These are phyloP conservation scores for Aspergillus jensenii DNA, from an alignment of 2,329 filamentous ascomycete genomes.

Conservation along the genomic window DNA sequence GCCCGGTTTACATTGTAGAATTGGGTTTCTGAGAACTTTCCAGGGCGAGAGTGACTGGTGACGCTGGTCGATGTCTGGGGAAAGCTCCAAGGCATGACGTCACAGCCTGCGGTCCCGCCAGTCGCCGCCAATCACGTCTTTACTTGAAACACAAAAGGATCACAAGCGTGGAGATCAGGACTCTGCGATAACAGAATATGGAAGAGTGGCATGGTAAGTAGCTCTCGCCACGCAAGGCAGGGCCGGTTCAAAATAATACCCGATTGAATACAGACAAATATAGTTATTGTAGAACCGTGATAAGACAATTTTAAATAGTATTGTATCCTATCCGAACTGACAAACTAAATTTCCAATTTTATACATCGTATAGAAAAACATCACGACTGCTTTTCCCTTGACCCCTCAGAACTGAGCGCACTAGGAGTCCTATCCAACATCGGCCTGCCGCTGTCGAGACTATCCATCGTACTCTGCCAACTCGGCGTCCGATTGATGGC, in stretches of 20 bases:
- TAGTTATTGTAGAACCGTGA: background rate
- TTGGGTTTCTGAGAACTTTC: background rate
- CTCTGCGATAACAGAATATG: too few relatives aligned
- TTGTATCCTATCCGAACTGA: background rate
- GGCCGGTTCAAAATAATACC: background rate
- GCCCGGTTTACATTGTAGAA: background rate
- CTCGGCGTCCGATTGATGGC: background rate
- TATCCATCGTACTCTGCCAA: background rate
- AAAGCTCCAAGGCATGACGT: slow-evolving; percentile 2
- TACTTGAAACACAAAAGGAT: background rate
- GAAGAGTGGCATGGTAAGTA: too few relatives aligned
- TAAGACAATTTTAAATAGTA: background rate
- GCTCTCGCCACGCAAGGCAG: background rate
- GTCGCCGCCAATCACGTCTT: background rate
- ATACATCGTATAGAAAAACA: background rate
- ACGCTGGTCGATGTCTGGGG: slow-evolving; percentile 1
- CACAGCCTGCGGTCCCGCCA: background rate
- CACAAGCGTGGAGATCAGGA: background rate
- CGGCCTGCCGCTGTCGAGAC: background rate
- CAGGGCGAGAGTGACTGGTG: background rate
- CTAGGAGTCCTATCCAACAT: background rate
- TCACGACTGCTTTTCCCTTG: background rate
- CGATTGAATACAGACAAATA: background rate
- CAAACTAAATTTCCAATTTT: background rate
- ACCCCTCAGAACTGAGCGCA: background rate